These are phyloP conservation scores for Onygena corvina DNA, from an alignment of 2,329 filamentous ascomycete species.

Conservation along the genomic window DNA sequence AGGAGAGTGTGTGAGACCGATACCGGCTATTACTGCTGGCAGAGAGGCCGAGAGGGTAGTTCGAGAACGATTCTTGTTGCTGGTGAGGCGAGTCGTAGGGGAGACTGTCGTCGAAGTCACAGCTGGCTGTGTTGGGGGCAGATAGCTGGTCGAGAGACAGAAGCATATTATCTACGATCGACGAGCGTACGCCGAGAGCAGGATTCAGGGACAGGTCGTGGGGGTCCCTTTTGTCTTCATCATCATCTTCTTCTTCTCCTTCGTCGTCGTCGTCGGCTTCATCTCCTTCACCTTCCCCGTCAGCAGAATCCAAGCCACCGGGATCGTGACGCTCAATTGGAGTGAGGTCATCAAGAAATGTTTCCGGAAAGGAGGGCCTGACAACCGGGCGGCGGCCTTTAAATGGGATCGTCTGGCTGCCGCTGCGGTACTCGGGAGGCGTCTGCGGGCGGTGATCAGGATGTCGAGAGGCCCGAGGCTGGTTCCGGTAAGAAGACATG, in stretches of 20 bases:
- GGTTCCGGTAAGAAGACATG: slow-evolving; percentile 1
- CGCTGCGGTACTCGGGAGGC: slow-evolving; percentile 22
- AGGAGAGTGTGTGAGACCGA: slow-evolving; percentile 49
- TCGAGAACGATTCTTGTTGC: slow-evolving; percentile 28
- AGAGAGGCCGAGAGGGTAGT: slow-evolving; percentile 22
- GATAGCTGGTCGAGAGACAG: slow-evolving; percentile 74
- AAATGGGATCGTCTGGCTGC: background rate
- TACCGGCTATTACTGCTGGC: slow-evolving; percentile 31
- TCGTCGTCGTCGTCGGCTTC: slow-evolving; percentile 18
- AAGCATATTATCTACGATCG: slow-evolving; percentile 90
- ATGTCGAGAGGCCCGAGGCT: slow-evolving; percentile 11
- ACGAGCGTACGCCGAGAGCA: slow-evolving; percentile 68
- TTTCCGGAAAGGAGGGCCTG: slow-evolving; percentile 29
- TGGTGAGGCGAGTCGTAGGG: slow-evolving; percentile 20
- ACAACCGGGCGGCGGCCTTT: slow-evolving; percentile 2
- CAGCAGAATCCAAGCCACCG: slow-evolving; percentile 16
- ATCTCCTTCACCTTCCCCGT: too few relatives aligned
- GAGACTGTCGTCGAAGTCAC: slow-evolving; percentile 18
- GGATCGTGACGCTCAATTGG: slow-evolving; percentile 19
- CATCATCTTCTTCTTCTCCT: slow-evolving; percentile 16
- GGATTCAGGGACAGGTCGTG: slow-evolving; percentile 16
- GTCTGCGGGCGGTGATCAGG: slow-evolving; percentile 18
- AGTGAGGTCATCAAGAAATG: slow-evolving; percentile 30
- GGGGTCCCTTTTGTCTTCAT: slow-evolving; percentile 31
- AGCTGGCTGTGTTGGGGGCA: slow-evolving; percentile 6